Conservation (phyloP, 495 filamentous ascomycete genomes). For the Talaromyces adpressus region DNA sequence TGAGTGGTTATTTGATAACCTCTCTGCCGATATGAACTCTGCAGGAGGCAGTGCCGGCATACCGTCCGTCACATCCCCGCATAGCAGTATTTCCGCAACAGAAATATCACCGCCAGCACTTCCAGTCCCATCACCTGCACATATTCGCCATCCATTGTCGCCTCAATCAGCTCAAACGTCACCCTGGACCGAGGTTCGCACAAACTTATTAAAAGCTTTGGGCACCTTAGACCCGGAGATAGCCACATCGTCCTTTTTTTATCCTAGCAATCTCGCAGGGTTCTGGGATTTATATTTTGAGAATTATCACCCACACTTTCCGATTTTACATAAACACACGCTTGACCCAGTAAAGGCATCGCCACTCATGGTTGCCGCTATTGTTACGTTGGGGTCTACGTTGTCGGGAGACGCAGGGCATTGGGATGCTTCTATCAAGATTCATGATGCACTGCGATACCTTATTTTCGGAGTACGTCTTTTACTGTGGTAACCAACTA, state of each 20-base stretch:
- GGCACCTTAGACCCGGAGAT: background rate
- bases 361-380: constrained; percentile 4
- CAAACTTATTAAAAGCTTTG: constrained; percentile 1
- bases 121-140: background rate
- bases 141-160: constrained; percentile 3
- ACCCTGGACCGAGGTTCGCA: background rate
- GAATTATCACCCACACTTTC: constrained; percentile 17
- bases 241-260: background rate
- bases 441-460: constrained; percentile 4
- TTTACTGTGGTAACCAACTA: background rate
- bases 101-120: constrained; percentile 12
- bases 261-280: background rate
- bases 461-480: constrained; percentile 5
- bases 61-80: constrained; percentile 7
- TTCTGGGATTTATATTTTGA: constrained; percentile 14
- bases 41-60: background rate
- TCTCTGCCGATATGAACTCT: constrained; percentile 9
- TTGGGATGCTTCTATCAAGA: background rate
- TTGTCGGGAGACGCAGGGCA: background rate
- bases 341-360: background rate
- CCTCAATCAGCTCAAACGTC: background rate
- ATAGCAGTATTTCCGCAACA: background rate
- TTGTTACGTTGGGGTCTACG: constrained; percentile 4
- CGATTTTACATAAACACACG: constrained; percentile 12
- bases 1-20: constrained; percentile 14